phyloP scores from a whole-genome alignment of 495 filamentous ascomycete genomes.

The Penicillium atrosanguineum region DNA sequence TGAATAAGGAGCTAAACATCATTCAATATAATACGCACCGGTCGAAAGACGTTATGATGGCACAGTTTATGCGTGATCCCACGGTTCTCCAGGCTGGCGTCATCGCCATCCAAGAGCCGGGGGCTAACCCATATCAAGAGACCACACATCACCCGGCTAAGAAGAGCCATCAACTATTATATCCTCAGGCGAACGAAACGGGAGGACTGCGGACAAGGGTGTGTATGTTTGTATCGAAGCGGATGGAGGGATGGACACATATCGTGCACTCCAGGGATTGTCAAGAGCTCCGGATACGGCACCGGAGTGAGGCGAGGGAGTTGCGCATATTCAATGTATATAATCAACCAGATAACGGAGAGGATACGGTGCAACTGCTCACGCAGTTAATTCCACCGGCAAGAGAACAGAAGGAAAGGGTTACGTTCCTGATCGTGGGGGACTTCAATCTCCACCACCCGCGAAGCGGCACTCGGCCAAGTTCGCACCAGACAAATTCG shows the following conservation, averaged over 20 bases:
- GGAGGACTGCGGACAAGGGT: not conserved
- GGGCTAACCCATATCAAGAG: constrained; percentile 9
- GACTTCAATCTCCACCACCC: constrained; percentile 29
- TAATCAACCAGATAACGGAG: constrained; percentile 1
- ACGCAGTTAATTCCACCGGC: not conserved
- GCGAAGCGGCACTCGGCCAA: constrained; percentile 10
- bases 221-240: constrained; percentile 1
- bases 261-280: not conserved
- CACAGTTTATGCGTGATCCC: constrained; percentile 13
- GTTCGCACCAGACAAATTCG: constrained; percentile 16
- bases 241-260: not conserved
- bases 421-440: constrained; percentile 14
- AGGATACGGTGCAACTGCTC: not conserved
- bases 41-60: constrained; percentile 20
- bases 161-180: constrained; percentile 11
- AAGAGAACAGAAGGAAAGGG: not conserved
- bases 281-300: not conserved
- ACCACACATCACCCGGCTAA: constrained; percentile 17
- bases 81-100: constrained; percentile 11
- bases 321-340: constrained; percentile 11
- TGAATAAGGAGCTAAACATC: not conserved
- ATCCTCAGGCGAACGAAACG: not conserved
- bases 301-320: no score
- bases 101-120: constrained; percentile 23
- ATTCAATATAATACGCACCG: constrained; percentile 18